A percentile compares a stretch with the other conserved stretches of the same genome.
Evolutionary conservation across 768 basidiomycete genomes (phyloP).

Genomic region (Phaeotremella skinneri): DNA sequence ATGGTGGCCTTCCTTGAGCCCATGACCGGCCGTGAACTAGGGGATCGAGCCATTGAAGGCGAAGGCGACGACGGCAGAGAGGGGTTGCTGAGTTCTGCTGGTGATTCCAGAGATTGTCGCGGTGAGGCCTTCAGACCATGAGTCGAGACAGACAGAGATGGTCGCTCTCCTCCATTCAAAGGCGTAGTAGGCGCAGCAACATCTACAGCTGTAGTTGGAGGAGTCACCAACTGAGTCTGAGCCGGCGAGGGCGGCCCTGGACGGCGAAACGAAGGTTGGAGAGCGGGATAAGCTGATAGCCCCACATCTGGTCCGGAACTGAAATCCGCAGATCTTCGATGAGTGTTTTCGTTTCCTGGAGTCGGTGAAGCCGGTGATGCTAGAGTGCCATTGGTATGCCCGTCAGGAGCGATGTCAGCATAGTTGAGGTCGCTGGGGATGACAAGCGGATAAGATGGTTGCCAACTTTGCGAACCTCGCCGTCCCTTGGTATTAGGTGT

Average conservation of each 20-base stretch:
- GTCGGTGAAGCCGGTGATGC: conserved; percentile 1
- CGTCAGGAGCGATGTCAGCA: conserved; percentile 38
- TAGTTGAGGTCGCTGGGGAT: conserved; percentile 28
- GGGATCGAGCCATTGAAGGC: not conserved
- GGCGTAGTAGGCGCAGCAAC: not conserved
- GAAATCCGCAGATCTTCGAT: conserved; percentile 16
- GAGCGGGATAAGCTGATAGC: conserved; percentile 16
- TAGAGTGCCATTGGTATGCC: conserved; percentile 5
- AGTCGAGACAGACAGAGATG: too few relatives aligned
- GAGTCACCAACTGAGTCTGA: not conserved
- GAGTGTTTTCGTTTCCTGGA: conserved; percentile 26
- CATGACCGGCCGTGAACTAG: conserved; percentile 3
- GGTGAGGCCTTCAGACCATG: not conserved
- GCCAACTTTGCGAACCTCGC: conserved; percentile 20
- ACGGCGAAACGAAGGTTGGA: conserved; percentile 9
- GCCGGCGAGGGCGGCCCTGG: not conserved
- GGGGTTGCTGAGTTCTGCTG: not conserved
- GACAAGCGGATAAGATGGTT: conserved; percentile 35
- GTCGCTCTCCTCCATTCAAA: too few relatives aligned
- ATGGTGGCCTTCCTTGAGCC: not conserved
- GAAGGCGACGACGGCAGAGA: not conserved
- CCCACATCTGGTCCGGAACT: not conserved
- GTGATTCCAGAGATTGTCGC: not conserved
- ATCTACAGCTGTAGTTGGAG: not conserved
- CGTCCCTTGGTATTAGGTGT: conserved; percentile 11